These are phyloP conservation scores for Diophrys sp. DNA, from an alignment of 73 alveolate genomes.

Conservation along the genomic window DNA sequence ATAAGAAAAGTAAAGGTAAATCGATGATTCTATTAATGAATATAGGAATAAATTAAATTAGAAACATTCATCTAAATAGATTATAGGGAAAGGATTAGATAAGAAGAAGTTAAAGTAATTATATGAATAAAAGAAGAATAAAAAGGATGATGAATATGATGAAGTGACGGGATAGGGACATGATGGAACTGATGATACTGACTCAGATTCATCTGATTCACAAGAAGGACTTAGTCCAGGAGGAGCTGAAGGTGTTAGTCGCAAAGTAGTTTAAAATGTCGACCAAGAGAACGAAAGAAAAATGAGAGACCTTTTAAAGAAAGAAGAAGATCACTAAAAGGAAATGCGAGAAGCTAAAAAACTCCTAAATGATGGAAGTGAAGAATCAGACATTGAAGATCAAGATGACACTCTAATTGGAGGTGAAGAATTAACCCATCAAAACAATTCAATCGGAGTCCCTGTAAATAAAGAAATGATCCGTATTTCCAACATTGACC, in stretches of 20 bases:
- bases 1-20: too few relatives aligned
- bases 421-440: too few relatives aligned
- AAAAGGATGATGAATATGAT: too few relatives aligned
- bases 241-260: not conserved
- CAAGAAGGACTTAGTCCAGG: not conserved
- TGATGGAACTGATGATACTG: not conserved
- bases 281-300: not conserved
- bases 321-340: not conserved
- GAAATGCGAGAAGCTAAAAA: not conserved
- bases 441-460: slow-evolving; percentile 1
- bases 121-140: too few relatives aligned
- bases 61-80: too few relatives aligned
- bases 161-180: not conserved
- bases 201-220: too few relatives aligned
- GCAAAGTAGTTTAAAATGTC: not conserved
- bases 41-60: too few relatives aligned
- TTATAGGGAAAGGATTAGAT: too few relatives aligned
- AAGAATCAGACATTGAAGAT: not conserved
- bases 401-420: too few relatives aligned
- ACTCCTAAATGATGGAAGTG: not conserved
- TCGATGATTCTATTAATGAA: too few relatives aligned
- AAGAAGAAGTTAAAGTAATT: too few relatives aligned
- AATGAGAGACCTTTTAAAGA: not conserved
- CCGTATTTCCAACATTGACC: not conserved
- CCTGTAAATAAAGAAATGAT: not conserved